Base-by-base conservation (phyloP, 495 filamentous ascomycete species). In the Neurospora sp. region DNA sequence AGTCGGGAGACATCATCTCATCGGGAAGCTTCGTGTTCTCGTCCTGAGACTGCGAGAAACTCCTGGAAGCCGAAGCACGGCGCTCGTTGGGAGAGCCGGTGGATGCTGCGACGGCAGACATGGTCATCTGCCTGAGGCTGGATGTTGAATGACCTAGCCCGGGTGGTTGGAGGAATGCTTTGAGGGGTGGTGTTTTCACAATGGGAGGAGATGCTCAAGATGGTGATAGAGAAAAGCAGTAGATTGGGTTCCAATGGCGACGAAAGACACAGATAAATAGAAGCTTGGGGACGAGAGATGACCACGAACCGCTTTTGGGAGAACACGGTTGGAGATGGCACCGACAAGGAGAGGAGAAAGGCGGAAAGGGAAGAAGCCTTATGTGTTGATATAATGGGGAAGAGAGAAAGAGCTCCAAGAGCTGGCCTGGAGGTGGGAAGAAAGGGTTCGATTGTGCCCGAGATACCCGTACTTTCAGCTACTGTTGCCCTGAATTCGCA, bases 11-110 rank as follows among this genome's bases (percentile, higher is more conserved):
- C 42, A 44, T 27, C 10, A 70, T 62, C 12, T 80, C 78, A 39
- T 78, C 79, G 0, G 74, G 71, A 10, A 72, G 70, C 72, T 79
- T 83, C 49, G 78, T 70, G 72, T 87, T 88, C 77, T 87, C 83
- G 74, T 85, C 84, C 74, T 82, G 83, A 31, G 54, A 66, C 54
- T 66, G 54, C 16, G 82, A 80, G 71, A 72, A 71, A 70, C 74
- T 83, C 73, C 82, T 81, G 73, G 79, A 75, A 31, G 77, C 74
- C 35, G 76, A 75, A 9, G 79, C 76, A 10, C 84, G 84, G 74
- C 85, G 83, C 71, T 82, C 79, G 70, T 76, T 78, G 38, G 88
- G 86, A 62, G 88, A 89, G 44, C 85, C 87, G 37, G 83, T 84
- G 18, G 85, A 84, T 39, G 80, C 75, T 27, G 80, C 71, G 54